Evolutionary conservation across 2,329 filamentous ascomycete species (phyloP).

Genomic region (Orbilia javanica): DNA sequence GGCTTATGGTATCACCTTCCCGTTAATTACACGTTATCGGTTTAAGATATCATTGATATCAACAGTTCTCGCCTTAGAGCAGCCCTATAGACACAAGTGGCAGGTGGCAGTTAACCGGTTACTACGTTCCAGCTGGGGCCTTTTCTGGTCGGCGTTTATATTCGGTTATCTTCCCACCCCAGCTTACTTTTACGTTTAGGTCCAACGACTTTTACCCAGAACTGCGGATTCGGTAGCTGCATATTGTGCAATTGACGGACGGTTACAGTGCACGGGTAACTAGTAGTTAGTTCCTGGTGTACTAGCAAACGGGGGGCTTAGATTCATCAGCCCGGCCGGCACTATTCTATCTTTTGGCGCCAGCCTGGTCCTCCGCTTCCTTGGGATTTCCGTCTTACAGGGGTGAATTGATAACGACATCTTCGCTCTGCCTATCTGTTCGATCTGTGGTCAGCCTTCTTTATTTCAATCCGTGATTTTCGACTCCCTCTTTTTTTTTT

Average conservation of each 20-base stretch:
- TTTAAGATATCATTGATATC: conserved; percentile 4
- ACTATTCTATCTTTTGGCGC: not conserved
- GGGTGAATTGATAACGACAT: conserved; percentile 11
- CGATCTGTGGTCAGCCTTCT: not conserved
- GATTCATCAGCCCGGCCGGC: not conserved
- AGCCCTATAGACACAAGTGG: conserved; percentile 17
- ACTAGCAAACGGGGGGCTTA: not conserved
- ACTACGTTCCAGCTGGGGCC: not conserved
- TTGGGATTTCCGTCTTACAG: conserved; percentile 1
- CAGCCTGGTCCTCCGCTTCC: not conserved
- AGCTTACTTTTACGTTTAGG: conserved; percentile 6
- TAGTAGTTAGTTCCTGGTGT: too few relatives aligned
- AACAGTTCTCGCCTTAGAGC: not conserved
- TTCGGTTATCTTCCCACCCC: conserved; percentile 1
- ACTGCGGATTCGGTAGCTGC: not conserved
- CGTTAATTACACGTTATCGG: not conserved
- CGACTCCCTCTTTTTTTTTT: too few relatives aligned
- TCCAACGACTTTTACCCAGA: not conserved
- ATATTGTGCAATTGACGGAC: not conserved
- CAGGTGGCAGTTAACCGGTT: not conserved
- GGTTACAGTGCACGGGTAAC: too few relatives aligned
- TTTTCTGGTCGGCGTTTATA: conserved; percentile 22
- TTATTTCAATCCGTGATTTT: not conserved
- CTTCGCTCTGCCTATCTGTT: not conserved
- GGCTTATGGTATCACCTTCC: conserved; percentile 2